Evolutionary conservation across 2,329 filamentous ascomycete species (phyloP), one percentile per base, ranked within the genome.

Genomic region (Scorias spongiosa): DNA sequence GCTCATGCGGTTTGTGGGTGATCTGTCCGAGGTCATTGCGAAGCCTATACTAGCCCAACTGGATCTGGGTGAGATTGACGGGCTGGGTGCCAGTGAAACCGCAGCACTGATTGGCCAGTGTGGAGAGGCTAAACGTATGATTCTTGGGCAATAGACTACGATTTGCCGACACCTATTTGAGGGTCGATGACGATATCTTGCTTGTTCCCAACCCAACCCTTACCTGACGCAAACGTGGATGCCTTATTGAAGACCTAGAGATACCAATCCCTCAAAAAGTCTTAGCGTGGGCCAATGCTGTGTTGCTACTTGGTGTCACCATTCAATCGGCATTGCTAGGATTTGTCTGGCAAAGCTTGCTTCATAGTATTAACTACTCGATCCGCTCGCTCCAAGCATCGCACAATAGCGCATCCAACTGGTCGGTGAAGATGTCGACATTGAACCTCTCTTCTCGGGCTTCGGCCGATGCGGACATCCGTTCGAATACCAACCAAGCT

Each of bases 401-500:
- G 40, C 65, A 56, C 2, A 61, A 57, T 29, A 69, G 60, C 12
- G 60, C 64, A 39, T 69, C 58, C 7, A 61, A 61, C 44, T 63
- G 61, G 48, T 73, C 70, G 12, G 61, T 63, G 38, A 64, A 65
- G 15, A 71, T 52, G 51, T 71, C 67, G 5, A 73, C 60, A 7
- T 63, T 57, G 44, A 84, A 72, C 45, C 66, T 62, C 55, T 74
- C 70, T 44, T 66, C 66, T 42, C 53, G 57, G 43, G 59, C 55
- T 36, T 60, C 69, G 5, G 64, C 64, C 39, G 68, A 68, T 10
- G 72, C 74, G n/a, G 78, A 82, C 54, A 89, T 73, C 50, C 82
- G 74, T 63, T 95, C 87, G 37, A 95, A 67, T 5, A 94, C 80
- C 43, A 95, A 67, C 81, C 83, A 93, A 45, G 87, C 60, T 14